Evolutionary conservation across 2,329 filamentous ascomycete genomes (phyloP), one percentile per base, ranked within the genome.

Genomic region (Ascochyta koolunga): DNA sequence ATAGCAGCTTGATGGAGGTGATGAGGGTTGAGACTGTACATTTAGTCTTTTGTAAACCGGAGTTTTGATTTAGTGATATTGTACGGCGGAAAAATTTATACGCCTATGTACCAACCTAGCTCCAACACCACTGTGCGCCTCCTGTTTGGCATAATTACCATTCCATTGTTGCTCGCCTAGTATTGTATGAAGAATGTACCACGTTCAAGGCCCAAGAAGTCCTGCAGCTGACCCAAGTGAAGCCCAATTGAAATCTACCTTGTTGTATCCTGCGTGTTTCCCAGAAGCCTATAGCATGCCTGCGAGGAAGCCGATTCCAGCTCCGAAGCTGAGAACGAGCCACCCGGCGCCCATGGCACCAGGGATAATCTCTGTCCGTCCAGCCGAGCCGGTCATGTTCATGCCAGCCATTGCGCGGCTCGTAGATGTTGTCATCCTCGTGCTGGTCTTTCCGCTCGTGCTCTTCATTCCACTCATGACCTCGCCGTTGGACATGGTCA

Each of bases 391-490:
- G 1, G 53, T 58, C 35, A 61, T 60, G 43, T 47, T 53, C 61
- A 64, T 61, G 1, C 48, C 56, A 58, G 43, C 79, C 77, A 61
- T 77, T 61, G 64, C 79, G 76, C 62, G 74, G 75, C 42, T 66
- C 56, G 67, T 79, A 76, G 59, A 74, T 73, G 69, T 77, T 77
- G 42, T 44, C 55, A 50, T 59, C 22, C 54, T 56, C 48, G 27
- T 56, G 1, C 56, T 55, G 10, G 35, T 54, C 45, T 44, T 54
- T 8, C 50, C 50, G 11, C 42, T 46, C 43, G 29, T 45, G 1
- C 36, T 35, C 16, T 21, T 49, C 43, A 47, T 49, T 16, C 42
- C 43, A 22, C 47, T 56, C 54, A 46, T 57, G 22, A 37, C 38
- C 18, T 41, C 10, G 31, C 44, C 49, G 62, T 75, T 61, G 33